Base-by-base conservation (phyloP, 2,329 filamentous ascomycete species). In the Apiospora aurea region DNA sequence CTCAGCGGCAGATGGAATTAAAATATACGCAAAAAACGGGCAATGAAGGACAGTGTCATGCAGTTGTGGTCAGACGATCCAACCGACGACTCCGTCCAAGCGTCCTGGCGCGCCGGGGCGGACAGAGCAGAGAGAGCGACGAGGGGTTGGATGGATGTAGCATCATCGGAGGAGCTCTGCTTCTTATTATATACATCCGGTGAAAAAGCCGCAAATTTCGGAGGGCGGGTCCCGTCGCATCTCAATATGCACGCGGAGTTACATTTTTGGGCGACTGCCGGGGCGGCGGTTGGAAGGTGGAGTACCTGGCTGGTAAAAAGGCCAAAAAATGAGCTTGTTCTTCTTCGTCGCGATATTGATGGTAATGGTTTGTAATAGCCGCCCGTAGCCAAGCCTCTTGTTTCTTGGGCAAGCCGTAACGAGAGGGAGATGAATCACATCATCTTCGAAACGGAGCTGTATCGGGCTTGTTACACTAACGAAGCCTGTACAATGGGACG, bases 351-450 rank as follows among this genome's bases (percentile, higher is more conserved):
- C 34, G 21, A 16, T 21, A n/a, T 7, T n/a, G 57, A 2, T n/a
- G 57, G 3, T 64, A 64, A 64, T 64, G n/a, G 41, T 64, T 64
- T 41, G 57, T 64, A 64, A 64, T 64, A 64, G 34, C 57, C 57
- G 57, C 57, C 57, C 57, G 21, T n/a, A 64, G 34, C 57, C 57
- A 64, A 64, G 57, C 21, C 46, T n/a, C 34, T 41, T 41, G 13
- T 4, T 18, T 41, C 34, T 49, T 49, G 46, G 34, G 57, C 34
- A 64, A 21, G 57, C 4, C 10, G 57, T 64, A 41, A 10, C 57
- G 57, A 41, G 11, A 11, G 24, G 47, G 13, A 24, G 26, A 13
- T 8, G 2, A 64, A 64, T 41, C 57, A 24, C 57, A 41, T 64
- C 53, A n/a, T 38, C 34, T 64, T 64, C 57, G 57, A 64, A 64